Evolutionary conservation across 192 early-diverging fungal species (phyloP), one percentile per base, ranked within the genome.

Genomic region (Coemansia sp.): DNA sequence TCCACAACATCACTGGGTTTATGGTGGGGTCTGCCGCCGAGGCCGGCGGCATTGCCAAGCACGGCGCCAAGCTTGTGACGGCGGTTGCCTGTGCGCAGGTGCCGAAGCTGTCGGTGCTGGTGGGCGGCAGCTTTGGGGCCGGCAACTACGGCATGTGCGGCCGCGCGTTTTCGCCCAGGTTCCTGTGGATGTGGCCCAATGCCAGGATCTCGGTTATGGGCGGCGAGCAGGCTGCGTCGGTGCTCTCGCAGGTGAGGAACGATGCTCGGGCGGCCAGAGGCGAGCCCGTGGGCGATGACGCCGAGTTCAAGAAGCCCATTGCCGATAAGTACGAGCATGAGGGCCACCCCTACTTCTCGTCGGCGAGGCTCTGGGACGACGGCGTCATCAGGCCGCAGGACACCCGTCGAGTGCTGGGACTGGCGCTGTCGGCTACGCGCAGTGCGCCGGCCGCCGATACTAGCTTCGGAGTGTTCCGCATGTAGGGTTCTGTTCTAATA

Each of bases 71-170:
- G 74, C 85, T 98, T 74, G 95, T 98, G 0, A 95, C 92, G 7
- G 94, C 95, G 14, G 95, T 98, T 5, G 91, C 94, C 3, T 95
- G 91, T 67, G 92, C 94, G 36, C 85, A 88, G 43, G 94, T 98
- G 26, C 95, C 95, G 40, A 96, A 98, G 77, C 92, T 98, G 58
- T 94, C 95, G 1, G 84, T 94, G n/a, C 82, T 91, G 31, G 82
- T 88, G 16, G 88, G 88, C 57, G 88, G 88, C 57, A 88, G 86
- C 64, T 93, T 91, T 51, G 88, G 91, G 46, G 91, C 90, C 21
- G 92, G 95, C 73, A 98, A 98, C 85, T 96, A 98, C 70, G 96
- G 96, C 36, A 98, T 96, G 96, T 95, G 96, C 70, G 96, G 96
- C 5, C 83, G 96, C 56, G 94, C 96, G 0, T 96, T 93, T 83